Conservation (phyloP, 192 early-diverging fungal genomes). For the Dispira simplex region DNA sequence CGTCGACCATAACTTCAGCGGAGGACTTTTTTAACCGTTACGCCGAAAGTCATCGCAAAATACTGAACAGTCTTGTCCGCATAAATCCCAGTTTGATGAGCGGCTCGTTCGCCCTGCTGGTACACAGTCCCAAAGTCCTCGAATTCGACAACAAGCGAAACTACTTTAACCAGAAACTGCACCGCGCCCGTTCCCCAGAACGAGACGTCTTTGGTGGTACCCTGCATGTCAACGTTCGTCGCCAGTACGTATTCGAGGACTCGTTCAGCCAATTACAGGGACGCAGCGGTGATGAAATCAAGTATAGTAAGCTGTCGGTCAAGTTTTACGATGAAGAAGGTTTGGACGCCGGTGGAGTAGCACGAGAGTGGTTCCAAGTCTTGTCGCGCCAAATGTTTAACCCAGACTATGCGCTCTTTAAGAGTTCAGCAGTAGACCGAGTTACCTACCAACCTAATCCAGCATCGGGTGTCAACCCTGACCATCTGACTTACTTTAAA, state of each 20-base stretch:
- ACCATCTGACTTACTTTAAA: constrained; percentile 90
- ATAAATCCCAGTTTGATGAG: constrained; percentile 93
- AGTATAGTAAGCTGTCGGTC: constrained; percentile 81
- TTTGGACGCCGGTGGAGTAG: constrained; percentile 95
- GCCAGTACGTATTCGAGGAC: constrained; percentile 92
- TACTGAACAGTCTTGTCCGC: constrained; percentile 94
- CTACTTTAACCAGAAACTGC: constrained; percentile 91
- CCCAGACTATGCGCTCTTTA: constrained; percentile 96
- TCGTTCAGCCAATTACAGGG: constrained; percentile 90
- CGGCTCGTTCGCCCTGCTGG: constrained; percentile 89
- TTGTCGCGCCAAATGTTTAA: constrained; percentile 97
- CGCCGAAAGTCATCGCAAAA: constrained; percentile 89
- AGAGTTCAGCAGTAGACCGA: constrained; percentile 85
- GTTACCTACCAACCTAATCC: constrained; percentile 98
- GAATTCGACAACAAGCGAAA: constrained; percentile 99
- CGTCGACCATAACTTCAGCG: not conserved
- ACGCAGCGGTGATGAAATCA: constrained; percentile 82
- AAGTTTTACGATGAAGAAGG: constrained; percentile 94
- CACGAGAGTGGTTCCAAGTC: constrained; percentile 96
- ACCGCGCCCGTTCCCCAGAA: constrained; percentile 54
- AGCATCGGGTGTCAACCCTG: constrained; percentile 78
- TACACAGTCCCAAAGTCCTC: constrained; percentile 93
- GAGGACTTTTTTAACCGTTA: constrained; percentile 75
- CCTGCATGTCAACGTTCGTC: constrained; percentile 79
- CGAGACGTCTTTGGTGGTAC: constrained; percentile 51